Base-by-base conservation (phyloP, 306 rosid genomes). In the Vicia villosa region DNA sequence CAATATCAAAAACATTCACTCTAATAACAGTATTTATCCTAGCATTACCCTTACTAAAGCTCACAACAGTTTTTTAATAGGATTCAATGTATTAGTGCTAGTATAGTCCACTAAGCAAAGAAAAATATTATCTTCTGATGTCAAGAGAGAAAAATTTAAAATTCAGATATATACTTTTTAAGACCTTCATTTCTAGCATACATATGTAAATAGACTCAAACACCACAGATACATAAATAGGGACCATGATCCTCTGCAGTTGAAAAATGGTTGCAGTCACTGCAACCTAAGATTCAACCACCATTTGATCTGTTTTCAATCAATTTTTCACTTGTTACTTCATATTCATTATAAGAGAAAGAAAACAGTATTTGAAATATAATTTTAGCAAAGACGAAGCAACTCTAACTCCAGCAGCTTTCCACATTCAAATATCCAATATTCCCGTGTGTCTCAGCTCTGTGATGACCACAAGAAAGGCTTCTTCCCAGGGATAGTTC, bases 91-190 rank as follows among this genome's bases (percentile, higher is more conserved):
- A 51, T 51, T 51, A 20, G 30, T 51, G 57, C 28, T 50, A 17
- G 57, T 50, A 50, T 20, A 51, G 20, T 51, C 57, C 8, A 51
- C n/a, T 30, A 46, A 51, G 22, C n/a, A 20, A 51, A 51, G 58
- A 51, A 51, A 51, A 10, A 10, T 20, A 20, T 20, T 10, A 51
- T 51, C 30, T 20, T 19, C 30, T 51, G 30, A 20, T 19, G 46
- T 67, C 37, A 49, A 40, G 57, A 17, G 26, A 76, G 14, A 15
- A 15, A 65, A 60, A 65, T 47, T 24, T 38, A 55, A 64, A 1
- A 14, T 46, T 49, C 66, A 65, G 11, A 64, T 40, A 55, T 9
- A 19, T 47, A 40, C 15, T 21, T 13, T 5, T 10, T 51, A 40
- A 36, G 15, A 5, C n/a, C 6, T 63, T 16, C 54, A 65, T 56